These are phyloP conservation scores for Buddleja alternifolia DNA, from an alignment of 257 asterid genomes.

Conservation along the genomic window DNA sequence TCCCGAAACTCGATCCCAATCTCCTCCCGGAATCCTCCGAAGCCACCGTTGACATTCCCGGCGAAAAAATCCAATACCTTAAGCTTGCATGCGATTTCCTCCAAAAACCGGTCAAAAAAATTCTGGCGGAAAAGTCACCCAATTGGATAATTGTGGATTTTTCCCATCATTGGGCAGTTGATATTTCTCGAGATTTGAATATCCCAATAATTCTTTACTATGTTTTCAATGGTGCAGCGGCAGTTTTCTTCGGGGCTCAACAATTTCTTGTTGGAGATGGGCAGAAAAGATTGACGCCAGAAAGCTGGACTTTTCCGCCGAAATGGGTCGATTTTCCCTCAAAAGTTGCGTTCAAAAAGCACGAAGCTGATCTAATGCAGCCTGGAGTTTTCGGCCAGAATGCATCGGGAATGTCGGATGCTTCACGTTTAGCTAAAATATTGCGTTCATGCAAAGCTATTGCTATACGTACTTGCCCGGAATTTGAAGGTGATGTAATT, in stretches of 20 bases:
- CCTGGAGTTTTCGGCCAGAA: slow-evolving; percentile 1
- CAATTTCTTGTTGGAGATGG: background rate
- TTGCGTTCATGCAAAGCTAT: slow-evolving; percentile 10
- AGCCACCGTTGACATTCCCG: slow-evolving; percentile 38
- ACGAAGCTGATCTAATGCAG: slow-evolving; percentile 15
- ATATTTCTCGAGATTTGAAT: background rate
- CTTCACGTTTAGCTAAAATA: slow-evolving; percentile 19
- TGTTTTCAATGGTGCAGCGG: background rate
- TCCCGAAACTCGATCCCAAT: slow-evolving; percentile 21
- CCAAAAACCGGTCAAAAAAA: slow-evolving; percentile 19
- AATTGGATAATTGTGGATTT: slow-evolving; percentile 26
- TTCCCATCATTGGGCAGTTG: background rate
- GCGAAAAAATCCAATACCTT: slow-evolving; percentile 17
- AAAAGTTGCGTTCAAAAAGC: slow-evolving; percentile 22
- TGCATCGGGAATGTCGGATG: slow-evolving; percentile 20
- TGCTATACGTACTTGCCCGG: slow-evolving; percentile 19
- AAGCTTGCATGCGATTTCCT: slow-evolving; percentile 28
- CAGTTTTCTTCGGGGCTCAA: slow-evolving; percentile 17
- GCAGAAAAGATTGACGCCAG: background rate
- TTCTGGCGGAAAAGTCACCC: slow-evolving; percentile 8
- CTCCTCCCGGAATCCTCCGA: slow-evolving; percentile 37
- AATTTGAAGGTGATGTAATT: slow-evolving; percentile 34
- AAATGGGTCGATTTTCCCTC: slow-evolving; percentile 32
- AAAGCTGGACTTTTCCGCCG: slow-evolving; percentile 14
- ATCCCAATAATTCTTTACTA: background rate